These are phyloP conservation scores for Spencermartinsiella europaea DNA, from an alignment of 805 yeast species.

Conservation along the genomic window DNA sequence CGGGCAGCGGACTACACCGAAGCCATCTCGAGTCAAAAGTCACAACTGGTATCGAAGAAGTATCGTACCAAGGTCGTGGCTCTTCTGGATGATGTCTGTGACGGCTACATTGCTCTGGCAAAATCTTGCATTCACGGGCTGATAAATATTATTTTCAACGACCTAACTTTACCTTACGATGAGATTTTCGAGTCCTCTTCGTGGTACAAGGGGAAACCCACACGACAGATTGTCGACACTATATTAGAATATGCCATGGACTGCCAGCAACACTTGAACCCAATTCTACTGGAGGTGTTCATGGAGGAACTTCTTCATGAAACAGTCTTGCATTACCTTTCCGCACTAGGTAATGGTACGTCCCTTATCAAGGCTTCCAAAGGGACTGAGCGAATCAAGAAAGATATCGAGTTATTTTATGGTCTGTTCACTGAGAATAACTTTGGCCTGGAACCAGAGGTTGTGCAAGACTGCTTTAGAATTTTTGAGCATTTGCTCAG, in stretches of 20 bases:
- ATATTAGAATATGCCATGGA: slow-evolving; percentile 71
- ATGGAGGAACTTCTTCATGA: slow-evolving; percentile 51
- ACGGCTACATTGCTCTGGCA: slow-evolving; percentile 73
- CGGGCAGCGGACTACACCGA: slow-evolving; percentile 65
- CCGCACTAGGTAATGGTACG: slow-evolving; percentile 41
- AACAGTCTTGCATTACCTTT: slow-evolving; percentile 45
- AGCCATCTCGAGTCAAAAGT: slow-evolving; percentile 60
- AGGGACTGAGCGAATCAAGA: slow-evolving; percentile 46
- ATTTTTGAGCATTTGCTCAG: slow-evolving; percentile 61
- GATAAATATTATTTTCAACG: slow-evolving; percentile 62
- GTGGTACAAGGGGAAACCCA: slow-evolving; percentile 62
- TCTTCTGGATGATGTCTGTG: slow-evolving; percentile 59
- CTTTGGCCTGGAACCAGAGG: slow-evolving; percentile 27
- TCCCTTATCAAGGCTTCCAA: slow-evolving; percentile 36
- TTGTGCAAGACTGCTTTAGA: slow-evolving; percentile 45
- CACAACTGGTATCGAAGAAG: slow-evolving; percentile 58
- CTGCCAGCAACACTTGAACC: slow-evolving; percentile 47
- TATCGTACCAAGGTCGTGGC: slow-evolving; percentile 56
- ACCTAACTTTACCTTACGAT: slow-evolving; percentile 56
- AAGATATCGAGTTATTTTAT: slow-evolving; percentile 56
- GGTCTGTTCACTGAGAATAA: slow-evolving; percentile 45
- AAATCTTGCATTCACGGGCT: slow-evolving; percentile 54
- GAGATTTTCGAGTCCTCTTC: slow-evolving; percentile 53
- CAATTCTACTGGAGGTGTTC: slow-evolving; percentile 50
- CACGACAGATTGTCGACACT: slow-evolving; percentile 63